Percentiles rank a stretch among this genome's conserved stretches.
These are phyloP conservation scores for Chlamydomonas schloesseri DNA, from an alignment of 139 green algal species.

Conservation along the genomic window DNA sequence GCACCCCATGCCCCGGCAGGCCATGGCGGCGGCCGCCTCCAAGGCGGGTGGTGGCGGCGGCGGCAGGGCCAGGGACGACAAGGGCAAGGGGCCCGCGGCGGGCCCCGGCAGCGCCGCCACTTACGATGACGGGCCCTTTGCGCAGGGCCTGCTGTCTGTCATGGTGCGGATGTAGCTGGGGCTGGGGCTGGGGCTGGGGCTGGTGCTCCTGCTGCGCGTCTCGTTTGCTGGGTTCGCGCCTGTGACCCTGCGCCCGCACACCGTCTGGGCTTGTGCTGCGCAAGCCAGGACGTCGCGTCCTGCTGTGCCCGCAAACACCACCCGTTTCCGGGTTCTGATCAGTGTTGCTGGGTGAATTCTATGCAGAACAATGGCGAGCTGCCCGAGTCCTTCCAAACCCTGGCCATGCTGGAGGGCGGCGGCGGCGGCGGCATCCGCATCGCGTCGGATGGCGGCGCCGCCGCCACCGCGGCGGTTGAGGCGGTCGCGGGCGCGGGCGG, in stretches of 20 bases:
- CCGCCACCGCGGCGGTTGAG: not conserved
- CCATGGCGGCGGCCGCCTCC: not conserved
- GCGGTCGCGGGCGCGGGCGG: not conserved
- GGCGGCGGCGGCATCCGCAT: slow-evolving; percentile 24
- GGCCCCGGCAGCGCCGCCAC: not conserved
- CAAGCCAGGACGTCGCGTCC: no score
- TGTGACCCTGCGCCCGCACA: no score
- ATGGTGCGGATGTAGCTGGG: slow-evolving; percentile 46
- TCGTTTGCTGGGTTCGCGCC: no score
- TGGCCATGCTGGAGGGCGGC: slow-evolving; percentile 9
- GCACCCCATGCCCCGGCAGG: slow-evolving; percentile 35
- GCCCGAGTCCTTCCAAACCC: not conserved
- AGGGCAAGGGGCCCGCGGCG: slow-evolving; percentile 10
- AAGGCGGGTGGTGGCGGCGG: slow-evolving; percentile 20
- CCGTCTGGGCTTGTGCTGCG: no score
- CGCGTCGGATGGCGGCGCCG: not conserved
- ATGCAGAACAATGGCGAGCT: slow-evolving; percentile 4
- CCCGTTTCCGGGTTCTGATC: no score
- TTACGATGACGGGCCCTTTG: slow-evolving; percentile 49
- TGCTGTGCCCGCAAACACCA: no score
- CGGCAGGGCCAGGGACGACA: not conserved
- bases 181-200: no score
- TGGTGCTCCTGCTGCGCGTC: no score
- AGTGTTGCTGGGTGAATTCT: no score
- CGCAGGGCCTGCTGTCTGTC: slow-evolving; percentile 38